phyloP scores from a whole-genome alignment of 2,329 filamentous ascomycete species.

The Aspergillus sp. region DNA sequence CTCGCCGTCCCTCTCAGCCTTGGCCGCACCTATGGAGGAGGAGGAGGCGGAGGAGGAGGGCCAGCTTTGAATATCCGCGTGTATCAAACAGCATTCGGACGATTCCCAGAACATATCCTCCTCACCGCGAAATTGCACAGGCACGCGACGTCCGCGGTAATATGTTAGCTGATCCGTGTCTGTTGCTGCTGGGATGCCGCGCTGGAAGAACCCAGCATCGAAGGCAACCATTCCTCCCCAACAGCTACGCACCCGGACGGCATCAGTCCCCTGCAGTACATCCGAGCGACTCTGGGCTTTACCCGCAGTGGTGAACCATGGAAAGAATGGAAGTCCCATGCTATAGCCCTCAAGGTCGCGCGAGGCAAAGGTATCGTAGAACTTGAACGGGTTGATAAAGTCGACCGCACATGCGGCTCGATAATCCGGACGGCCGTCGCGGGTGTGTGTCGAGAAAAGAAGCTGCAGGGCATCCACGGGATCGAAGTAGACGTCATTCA shows the following conservation, averaged over 20 bases:
- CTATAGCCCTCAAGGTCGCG: conserved; percentile 68
- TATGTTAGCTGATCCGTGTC: too few relatives aligned
- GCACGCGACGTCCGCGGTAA: conserved; percentile 25
- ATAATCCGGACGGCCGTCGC: conserved; percentile 58
- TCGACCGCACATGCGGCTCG: conserved; percentile 71
- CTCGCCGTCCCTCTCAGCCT: background rate
- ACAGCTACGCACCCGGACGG: conserved; percentile 69
- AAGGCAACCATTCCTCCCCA: conserved; percentile 72
- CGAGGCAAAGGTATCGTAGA: conserved; percentile 75
- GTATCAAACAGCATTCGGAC: conserved; percentile 63
- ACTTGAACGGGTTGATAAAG: conserved; percentile 70
- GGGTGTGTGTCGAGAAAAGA: conserved; percentile 60
- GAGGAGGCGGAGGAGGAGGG: conserved; percentile 22
- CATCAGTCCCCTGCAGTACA: conserved; percentile 57
- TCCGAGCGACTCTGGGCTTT: conserved; percentile 59
- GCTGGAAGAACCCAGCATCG: conserved; percentile 48
- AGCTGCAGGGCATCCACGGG: conserved; percentile 60
- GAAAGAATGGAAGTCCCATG: conserved; percentile 69
- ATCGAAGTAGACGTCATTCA: conserved; percentile 68
- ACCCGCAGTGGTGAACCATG: conserved; percentile 62
- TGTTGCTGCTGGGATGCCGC: too few relatives aligned
- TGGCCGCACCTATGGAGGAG: background rate
- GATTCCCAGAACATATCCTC: conserved; percentile 62
- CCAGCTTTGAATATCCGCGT: conserved; percentile 47
- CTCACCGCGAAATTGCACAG: conserved; percentile 59